Base-by-base conservation (phyloP, 2,329 filamentous ascomycete genomes). In the Colletotrichum chlorophyti region DNA sequence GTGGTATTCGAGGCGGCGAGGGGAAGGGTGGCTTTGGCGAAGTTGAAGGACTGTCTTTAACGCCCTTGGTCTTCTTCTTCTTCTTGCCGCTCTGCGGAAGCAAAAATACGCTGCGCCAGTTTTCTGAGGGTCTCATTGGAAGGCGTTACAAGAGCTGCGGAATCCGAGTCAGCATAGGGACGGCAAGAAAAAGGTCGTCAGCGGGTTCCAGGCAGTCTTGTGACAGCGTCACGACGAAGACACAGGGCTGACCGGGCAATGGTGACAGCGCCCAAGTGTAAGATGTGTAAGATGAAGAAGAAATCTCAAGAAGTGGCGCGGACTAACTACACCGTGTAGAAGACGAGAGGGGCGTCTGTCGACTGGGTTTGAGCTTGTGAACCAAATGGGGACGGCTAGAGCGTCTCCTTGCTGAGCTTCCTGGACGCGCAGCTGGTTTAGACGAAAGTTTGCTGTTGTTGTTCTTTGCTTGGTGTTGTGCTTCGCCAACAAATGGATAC, bases 51-150 rank as follows among this genome's bases (percentile, higher is more conserved):
- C 23, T 59, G 11, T 46, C 46, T n/a, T 53, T 60, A 23, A 26
- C 29, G 19, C n/a, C 2, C 26, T 54, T 37, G 19, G n/a, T 58
- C 27, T 58, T 47, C 17, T 38, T 57, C 53, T 60, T 60, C 46
- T 60, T 60, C 19, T 51, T 60, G 34, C 23, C 34, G 55, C 55
- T 59, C 27, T 55, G 55, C 42, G 55, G 42, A 26, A 55, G 55
- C 51, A 55, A 32, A 5, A 59, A 59, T 14, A 60, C 53, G 40
- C 53, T 60, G 19, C 58, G 53, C 58, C 52, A 60, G 29, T 60
- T 57, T 21, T 60, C 58, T 9, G 46, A 58, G 24, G 45, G 40
- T 17, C 31, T 58, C 58, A 60, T 57, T 42, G 57, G 26, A 26
- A 51, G 45, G 15, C 43, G 32, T 32, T 54, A 12, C 31, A 15